Conservation (phyloP, 805 yeast species). For the Yarrowia sp. region DNA sequence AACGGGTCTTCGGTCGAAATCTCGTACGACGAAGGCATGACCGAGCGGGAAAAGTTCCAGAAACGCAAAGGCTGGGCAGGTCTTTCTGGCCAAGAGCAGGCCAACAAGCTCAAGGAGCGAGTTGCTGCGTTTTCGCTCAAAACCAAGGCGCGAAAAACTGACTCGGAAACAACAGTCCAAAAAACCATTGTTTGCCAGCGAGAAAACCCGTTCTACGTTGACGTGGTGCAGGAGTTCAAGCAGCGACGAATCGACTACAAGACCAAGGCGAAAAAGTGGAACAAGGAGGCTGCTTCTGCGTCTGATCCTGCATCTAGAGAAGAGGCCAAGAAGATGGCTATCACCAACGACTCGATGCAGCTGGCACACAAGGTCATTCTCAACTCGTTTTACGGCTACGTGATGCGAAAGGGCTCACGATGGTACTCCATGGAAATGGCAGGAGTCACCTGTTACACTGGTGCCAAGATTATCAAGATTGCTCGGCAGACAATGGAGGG, state of each 20-base stretch:
- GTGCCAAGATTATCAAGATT: constrained; percentile 97
- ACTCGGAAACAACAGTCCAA: constrained; percentile 77
- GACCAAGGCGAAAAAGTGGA: constrained; percentile 91
- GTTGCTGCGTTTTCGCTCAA: constrained; percentile 80
- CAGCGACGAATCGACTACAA: constrained; percentile 96
- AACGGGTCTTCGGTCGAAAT: not conserved
- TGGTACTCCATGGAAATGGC: constrained; percentile 99
- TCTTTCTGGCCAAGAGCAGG: constrained; percentile 73
- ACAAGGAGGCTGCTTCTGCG: constrained; percentile 62
- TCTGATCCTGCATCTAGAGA: constrained; percentile 62
- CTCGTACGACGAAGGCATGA: constrained; percentile 6
- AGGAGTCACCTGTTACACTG: constrained; percentile 96
- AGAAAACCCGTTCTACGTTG: constrained; percentile 94
- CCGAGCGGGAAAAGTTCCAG: not conserved
- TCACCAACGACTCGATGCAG: constrained; percentile 90
- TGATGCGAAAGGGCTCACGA: constrained; percentile 97
- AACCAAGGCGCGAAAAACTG: constrained; percentile 75
- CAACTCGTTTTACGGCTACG: constrained; percentile 96
- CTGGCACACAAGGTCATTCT: constrained; percentile 95
- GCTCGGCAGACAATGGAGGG: constrained; percentile 89
- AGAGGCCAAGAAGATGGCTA: constrained; percentile 91
- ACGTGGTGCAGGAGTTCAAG: constrained; percentile 90
- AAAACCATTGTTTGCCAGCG: constrained; percentile 95
- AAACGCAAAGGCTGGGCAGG: constrained; percentile 55
- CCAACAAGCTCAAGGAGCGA: constrained; percentile 66